Base-by-base conservation (phyloP, 805 yeast genomes). In the Metschnikowia amazonensis region DNA sequence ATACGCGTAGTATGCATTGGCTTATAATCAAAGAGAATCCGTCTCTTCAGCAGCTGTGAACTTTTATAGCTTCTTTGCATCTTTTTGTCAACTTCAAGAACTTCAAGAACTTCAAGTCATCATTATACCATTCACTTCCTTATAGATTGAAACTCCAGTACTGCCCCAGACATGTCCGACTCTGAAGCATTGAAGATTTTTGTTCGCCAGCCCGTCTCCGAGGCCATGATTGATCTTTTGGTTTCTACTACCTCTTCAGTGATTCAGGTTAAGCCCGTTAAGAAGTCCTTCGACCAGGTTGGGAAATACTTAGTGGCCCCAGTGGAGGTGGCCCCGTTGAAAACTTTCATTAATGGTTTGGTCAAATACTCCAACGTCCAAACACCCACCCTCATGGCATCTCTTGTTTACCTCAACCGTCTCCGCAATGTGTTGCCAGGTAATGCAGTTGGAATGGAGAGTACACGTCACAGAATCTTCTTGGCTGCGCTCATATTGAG, bases 351-450 rank as follows among this genome's bases (percentile, higher is more conserved):
- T 46, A 84, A 76, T 60, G 89, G 88, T 39, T 79, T 94, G 70
- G 82, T 92, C 56, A 74, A 73, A 44, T 81, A 86, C 58, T 88
- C 97, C 5, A 89, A 90, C 63, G 98, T 92, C 34, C 96, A 89
- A 66, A 86, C 96, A 3, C 89, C 97, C 29, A 92, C 98, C 0
- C 75, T 92, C 51, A 92, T 94, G 98, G 83, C 97, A 17, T 78
- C 96, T 4, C 74, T 90, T 44, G 90, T 89, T 13, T 92, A 88
- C 63, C 72, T 92, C 49, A 81, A 84, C 45, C 84, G 89, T 53
- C 74, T 94, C 56, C 80, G 92, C 55, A 76, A 79, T 43, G 75
- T 84, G 6, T 76, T 92, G 43, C 98, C 98, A 2, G 79, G 87
- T 24, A 86, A 86, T 63, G 94, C 96, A 10, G 79, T 84, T 48